phyloP scores from a whole-genome alignment of 2,329 filamentous ascomycete species.

The Exutisphaerella laricina region DNA sequence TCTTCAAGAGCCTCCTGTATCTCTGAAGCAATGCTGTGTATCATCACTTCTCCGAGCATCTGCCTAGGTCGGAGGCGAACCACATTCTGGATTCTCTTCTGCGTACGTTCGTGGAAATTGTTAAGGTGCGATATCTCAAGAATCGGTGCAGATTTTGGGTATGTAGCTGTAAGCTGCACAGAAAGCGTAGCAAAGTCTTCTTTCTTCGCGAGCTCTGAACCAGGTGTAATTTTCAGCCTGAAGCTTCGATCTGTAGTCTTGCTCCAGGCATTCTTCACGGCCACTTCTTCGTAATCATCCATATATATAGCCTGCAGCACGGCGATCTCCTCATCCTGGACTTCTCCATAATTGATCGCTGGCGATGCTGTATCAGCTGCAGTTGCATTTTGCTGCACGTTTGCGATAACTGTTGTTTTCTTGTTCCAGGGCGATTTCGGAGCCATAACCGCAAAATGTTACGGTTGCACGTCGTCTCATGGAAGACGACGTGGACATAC shows the following conservation, averaged over 20 bases:
- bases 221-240: slow-evolving; percentile 70
- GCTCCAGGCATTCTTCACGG: slow-evolving; percentile 72
- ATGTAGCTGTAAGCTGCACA: slow-evolving; percentile 81
- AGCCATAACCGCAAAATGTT: slow-evolving; percentile 39
- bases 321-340: slow-evolving; percentile 82
- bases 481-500: slow-evolving; percentile 32
- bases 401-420: slow-evolving; percentile 21
- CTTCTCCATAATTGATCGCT: slow-evolving; percentile 66
- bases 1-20: slow-evolving; percentile 73
- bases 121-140: slow-evolving; percentile 61
- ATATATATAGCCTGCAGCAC: slow-evolving; percentile 82
- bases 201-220: slow-evolving; percentile 63
- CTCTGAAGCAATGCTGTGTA: slow-evolving; percentile 55
- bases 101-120: slow-evolving; percentile 63
- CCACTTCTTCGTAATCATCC: slow-evolving; percentile 75
- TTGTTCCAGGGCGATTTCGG: slow-evolving; percentile 43
- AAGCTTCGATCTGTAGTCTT: slow-evolving; percentile 75
- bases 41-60: slow-evolving; percentile 59
- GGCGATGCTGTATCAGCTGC: slow-evolving; percentile 21
- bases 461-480: slow-evolving; percentile 10
- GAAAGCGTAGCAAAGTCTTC: slow-evolving; percentile 66
- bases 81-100: slow-evolving; percentile 64
- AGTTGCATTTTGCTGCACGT: slow-evolving; percentile 20
- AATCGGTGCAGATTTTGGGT: slow-evolving; percentile 76
- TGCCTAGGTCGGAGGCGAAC: slow-evolving; percentile 64